Evolutionary conservation across 805 yeast species (phyloP).

Genomic region (Vanderwaltozyma yarrowii): DNA sequence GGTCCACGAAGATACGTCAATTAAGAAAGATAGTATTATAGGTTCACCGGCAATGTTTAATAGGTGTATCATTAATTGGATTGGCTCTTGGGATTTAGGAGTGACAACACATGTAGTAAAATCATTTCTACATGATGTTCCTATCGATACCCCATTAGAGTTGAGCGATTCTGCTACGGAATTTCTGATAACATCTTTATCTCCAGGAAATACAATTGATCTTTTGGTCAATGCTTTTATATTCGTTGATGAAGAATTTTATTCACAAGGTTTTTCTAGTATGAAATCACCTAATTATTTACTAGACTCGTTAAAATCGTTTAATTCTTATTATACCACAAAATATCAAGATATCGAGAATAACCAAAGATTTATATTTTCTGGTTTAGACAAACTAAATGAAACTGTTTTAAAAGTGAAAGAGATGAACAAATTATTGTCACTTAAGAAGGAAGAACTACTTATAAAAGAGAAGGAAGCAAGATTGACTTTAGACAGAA

Average conservation of each 20-base stretch:
- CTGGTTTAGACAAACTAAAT: constrained; percentile 63
- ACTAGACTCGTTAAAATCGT: constrained; percentile 39
- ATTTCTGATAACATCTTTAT: too few relatives aligned
- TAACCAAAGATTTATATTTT: constrained; percentile 58
- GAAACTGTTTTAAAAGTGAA: constrained; percentile 71
- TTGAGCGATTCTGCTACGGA: neutral
- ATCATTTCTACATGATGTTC: constrained; percentile 33
- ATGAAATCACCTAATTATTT: constrained; percentile 44
- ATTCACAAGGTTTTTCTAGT: too few relatives aligned
- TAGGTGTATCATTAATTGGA: constrained; percentile 80
- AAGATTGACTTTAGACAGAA: constrained; percentile 53
- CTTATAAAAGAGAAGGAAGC: constrained; percentile 58
- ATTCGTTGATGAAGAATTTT: too few relatives aligned
- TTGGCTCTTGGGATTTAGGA: constrained; percentile 83
- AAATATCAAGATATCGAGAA: constrained; percentile 37
- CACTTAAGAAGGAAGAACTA: constrained; percentile 42
- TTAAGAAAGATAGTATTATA: too few relatives aligned
- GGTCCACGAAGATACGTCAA: constrained; percentile 49
- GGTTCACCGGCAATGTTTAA: constrained; percentile 85
- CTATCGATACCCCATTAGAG: constrained; percentile 37
- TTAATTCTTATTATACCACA: constrained; percentile 15
- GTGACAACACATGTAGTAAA: constrained; percentile 40
- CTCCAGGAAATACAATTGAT: too few relatives aligned
- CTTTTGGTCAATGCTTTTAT: too few relatives aligned
- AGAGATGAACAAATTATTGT: constrained; percentile 43